Conservation (phyloP, 345 rosid species). For the Populus ilicifolia region DNA sequence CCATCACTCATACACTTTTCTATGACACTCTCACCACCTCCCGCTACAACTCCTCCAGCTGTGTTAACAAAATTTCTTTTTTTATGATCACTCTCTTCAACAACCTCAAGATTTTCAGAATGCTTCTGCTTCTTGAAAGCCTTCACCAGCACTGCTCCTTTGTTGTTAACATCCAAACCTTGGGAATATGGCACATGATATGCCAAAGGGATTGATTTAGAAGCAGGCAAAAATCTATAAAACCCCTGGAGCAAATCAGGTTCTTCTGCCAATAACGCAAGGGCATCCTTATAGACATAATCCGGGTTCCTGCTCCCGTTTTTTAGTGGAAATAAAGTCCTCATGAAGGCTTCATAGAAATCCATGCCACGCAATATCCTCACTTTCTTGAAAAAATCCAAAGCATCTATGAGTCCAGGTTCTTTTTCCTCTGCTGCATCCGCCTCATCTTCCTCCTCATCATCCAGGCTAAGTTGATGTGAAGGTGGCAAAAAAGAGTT, state of each 20-base stretch:
- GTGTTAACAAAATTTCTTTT: neutral
- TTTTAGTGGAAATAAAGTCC: neutral
- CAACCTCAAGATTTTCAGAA: neutral
- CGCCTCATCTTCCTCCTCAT: neutral
- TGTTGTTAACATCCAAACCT: neutral
- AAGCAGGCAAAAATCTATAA: neutral
- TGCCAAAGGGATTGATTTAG: neutral
- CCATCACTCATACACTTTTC: neutral
- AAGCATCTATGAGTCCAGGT: neutral
- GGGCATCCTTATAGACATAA: no score
- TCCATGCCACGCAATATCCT: neutral
- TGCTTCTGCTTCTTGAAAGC: neutral
- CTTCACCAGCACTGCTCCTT: neutral
- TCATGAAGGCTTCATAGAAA: neutral
- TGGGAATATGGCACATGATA: neutral
- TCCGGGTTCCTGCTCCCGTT: no score
- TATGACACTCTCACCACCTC: neutral
- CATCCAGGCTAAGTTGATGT: neutral
- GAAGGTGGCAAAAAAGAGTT: neutral
- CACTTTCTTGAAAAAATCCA: neutral
- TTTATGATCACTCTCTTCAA: neutral
- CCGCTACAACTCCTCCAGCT: neutral
- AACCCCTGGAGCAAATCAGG: neutral
- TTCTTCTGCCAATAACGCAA: neutral
- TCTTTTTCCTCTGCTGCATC: neutral